Base-by-base conservation (phyloP, 495 filamentous ascomycete species). In the Penicillium egyptiacum region DNA sequence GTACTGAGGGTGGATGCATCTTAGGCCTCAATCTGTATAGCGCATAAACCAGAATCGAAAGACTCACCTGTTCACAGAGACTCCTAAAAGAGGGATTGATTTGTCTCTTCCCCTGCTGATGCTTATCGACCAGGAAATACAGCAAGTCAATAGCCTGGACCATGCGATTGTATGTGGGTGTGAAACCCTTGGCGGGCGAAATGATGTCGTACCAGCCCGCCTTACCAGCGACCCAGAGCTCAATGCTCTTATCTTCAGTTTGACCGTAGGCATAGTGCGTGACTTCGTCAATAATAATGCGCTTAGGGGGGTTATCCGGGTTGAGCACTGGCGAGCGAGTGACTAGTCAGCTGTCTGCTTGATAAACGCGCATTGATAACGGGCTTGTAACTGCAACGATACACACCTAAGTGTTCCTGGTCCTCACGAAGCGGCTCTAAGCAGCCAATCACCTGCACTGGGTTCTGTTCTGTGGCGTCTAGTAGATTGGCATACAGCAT, bases 161-260 rank as follows among this genome's bases (percentile, higher is more conserved):
- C 74, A 92, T 88, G 14, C 82, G 74, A 50, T 82, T 75, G 73
- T 83, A 91, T 52, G 84, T 83, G 3, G 70, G 61, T 54, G 76
- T 70, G 69, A 89, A 96, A 3, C 74, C 67, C 44, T 75, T 74
- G 47, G 84, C 78, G 2, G 90, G 86, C 22, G 75, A 70, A 39
- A 45, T 55, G 25, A 94, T 82, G 66, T 86, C 81, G 70, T 85
- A 93, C 89, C 89, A 93, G 53, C 89, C 90, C n/a, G 87, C 83
- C 56, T 77, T 71, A 46, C 90, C 90, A 33, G 84, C 82, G 30
- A 88, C 88, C 90, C 90, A 96, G 46, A 92, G 70, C 33, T 81
- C 79, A 35, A 85, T 76, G 20, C 77, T 79, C 7, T 82, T 79
- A 61, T 86, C 79, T 11, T 78, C 78, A 47, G 79, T 82, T 47